These are phyloP conservation scores for Gloeophyllum trabeum DNA, from an alignment of 768 basidiomycete genomes.

Conservation along the genomic window DNA sequence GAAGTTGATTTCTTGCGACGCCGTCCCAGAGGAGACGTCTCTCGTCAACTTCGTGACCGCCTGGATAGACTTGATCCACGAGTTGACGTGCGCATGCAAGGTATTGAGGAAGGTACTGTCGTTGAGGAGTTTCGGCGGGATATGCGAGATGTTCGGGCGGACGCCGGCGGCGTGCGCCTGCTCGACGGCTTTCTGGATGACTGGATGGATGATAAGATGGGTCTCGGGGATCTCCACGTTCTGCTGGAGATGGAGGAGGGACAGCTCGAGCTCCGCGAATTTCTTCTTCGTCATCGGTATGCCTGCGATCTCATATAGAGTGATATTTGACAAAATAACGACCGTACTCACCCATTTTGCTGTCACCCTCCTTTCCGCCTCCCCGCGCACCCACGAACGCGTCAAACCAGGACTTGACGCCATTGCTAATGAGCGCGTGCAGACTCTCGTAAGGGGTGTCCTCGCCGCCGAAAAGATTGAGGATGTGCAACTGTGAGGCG, in stretches of 20 bases:
- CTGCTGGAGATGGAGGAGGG: conserved; percentile 90
- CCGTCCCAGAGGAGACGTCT: conserved; percentile 89
- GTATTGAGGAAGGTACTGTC: conserved; percentile 91
- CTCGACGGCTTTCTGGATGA: conserved; percentile 81
- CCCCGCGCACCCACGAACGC: conserved; percentile 86
- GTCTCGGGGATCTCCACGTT: conserved; percentile 99
- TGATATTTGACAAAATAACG: conserved; percentile 1
- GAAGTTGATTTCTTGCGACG: conserved; percentile 98
- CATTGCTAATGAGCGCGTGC: conserved; percentile 89
- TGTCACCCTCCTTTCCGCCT: conserved; percentile 64
- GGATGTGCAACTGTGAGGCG: conserved; percentile 77
- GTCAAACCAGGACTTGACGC: conserved; percentile 97
- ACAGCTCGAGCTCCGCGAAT: conserved; percentile 94
- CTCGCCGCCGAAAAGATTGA: conserved; percentile 84
- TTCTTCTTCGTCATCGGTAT: conserved; percentile 99
- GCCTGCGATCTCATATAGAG: conserved; percentile 22
- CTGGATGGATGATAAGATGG: conserved; percentile 83
- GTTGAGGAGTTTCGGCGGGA: conserved; percentile 60
- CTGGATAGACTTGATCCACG: conserved; percentile 98
- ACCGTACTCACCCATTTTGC: conserved; percentile 56
- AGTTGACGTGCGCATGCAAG: conserved; percentile 87
- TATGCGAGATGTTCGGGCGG: conserved; percentile 67
- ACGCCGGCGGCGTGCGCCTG: conserved; percentile 44
- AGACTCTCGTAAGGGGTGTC: conserved; percentile 92
- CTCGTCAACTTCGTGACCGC: conserved; percentile 91